Evolutionary conservation across 129 eudicot genomes (phyloP), one percentile per base, ranked within the genome.

Genomic region (Silybum marianum): DNA sequence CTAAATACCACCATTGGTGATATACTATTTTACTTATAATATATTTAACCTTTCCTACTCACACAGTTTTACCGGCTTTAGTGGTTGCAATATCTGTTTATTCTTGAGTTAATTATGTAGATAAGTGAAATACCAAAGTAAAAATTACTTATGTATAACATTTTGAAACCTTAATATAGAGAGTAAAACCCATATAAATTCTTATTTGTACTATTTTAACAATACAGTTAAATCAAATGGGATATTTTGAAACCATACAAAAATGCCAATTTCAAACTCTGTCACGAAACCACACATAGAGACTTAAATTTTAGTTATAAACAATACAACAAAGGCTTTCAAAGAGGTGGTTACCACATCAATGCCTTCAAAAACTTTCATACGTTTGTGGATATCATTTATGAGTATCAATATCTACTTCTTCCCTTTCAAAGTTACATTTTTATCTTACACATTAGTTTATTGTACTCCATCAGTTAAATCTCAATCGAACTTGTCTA

Each of bases 291-390:
- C 34, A 60, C 42, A 60, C 22, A 32, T 16, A 58, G 11, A 2
- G 22, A 30, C 30, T 18, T 75, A n/a, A 51, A 54, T 10, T 19
- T 28, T 18, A 75, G 58, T 72, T 58, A 30, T 54, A 18, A 75
- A 54, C 71, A 2, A 30, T 30, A n/a, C n/a, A 58, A 58, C 79
- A 75, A 25, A 60, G 30, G 70, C 63, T 75, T 75, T 28, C 26
- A 24, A 75, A 38, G 80, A 54, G 80, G 32, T 76, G 38, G 71
- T 76, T 60, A 30, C 30, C 48, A 58, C 71, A 76, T 60, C 71
- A 76, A 76, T 76, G 80, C 74, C 13, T 70, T 32, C 21, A 19
- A 30, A 70, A 25, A 18, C 71, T 19, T 58, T 26, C 48, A 54
- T 75, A 58, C 19, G 32, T 63, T 60, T 58, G 46, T 58, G 10